Conservation (phyloP, 73 alveolate species). For the Paramecium sexaurelia region DNA sequence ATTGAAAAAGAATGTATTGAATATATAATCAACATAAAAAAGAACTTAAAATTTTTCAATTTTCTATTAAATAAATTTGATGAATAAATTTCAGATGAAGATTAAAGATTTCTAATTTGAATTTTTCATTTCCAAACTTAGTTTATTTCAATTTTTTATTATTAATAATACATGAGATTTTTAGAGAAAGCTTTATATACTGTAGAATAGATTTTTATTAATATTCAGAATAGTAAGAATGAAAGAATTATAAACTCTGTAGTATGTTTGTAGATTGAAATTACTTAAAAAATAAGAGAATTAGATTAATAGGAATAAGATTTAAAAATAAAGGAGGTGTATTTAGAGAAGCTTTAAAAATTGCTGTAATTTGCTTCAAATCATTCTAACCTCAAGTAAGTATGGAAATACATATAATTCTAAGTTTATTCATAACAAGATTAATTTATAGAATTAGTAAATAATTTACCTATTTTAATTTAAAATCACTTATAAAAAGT, state of each 20-base stretch:
- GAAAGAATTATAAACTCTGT: neutral
- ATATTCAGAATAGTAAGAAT: neutral
- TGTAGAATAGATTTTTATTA: neutral
- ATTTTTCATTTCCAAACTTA: no score
- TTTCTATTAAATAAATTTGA: no score
- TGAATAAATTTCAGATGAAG: no score
- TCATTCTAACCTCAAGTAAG: neutral
- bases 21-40: no score
- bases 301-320: neutral
- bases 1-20: no score
- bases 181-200: neutral
- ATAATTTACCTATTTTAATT: neutral
- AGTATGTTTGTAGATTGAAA: neutral
- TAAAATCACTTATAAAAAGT: neutral
- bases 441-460: neutral
- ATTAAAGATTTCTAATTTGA: no score
- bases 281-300: neutral
- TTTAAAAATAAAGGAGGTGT: neutral
- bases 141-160: no score
- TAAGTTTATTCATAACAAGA: neutral
- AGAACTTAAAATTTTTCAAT: no score
- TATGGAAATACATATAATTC: neutral
- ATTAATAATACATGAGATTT: neutral
- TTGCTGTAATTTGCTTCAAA: neutral
- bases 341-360: neutral